Conservation (phyloP, 805 yeast genomes). For the Pichia exigua region DNA sequence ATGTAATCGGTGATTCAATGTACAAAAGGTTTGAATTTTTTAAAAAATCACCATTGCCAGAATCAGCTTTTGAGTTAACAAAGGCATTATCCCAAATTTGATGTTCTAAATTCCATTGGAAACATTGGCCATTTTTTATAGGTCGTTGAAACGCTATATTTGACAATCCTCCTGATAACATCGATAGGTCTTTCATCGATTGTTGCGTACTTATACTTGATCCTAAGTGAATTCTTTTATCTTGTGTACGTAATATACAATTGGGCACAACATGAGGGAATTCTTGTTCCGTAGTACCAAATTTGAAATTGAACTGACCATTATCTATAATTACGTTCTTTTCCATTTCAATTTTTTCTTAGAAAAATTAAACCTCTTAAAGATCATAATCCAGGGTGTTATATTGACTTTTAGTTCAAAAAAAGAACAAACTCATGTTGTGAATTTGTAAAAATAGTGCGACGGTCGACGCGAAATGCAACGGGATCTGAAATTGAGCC, state of each 20-base stretch:
- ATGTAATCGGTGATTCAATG: constrained; percentile 74
- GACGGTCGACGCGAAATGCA: neutral
- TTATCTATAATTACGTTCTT: constrained; percentile 68
- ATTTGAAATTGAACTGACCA: constrained; percentile 79
- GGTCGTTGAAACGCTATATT: constrained; percentile 75
- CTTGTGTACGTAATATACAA: constrained; percentile 65
- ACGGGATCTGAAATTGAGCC: neutral
- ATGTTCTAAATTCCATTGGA: constrained; percentile 86
- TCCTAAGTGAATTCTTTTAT: constrained; percentile 66
- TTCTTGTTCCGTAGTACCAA: constrained; percentile 40
- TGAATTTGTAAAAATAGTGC: neutral
- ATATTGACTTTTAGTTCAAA: too few relatives aligned
- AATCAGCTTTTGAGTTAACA: constrained; percentile 29
- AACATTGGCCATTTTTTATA: constrained; percentile 78
- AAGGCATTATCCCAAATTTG: constrained; percentile 85
- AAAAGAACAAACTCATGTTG: neutral
- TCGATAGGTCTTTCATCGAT: constrained; percentile 47
- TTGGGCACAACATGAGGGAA: constrained; percentile 55
- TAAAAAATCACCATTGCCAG: constrained; percentile 32
- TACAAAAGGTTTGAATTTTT: constrained; percentile 53
- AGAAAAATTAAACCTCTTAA: neutral
- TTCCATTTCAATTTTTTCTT: neutral
- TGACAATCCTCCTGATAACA: constrained; percentile 27
- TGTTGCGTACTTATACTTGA: constrained; percentile 38
- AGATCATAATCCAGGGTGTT: too few relatives aligned